Evolutionary conservation across 2,329 filamentous ascomycete genomes (phyloP), one percentile per base, ranked within the genome.

Genomic region (Cercospora sp.): DNA sequence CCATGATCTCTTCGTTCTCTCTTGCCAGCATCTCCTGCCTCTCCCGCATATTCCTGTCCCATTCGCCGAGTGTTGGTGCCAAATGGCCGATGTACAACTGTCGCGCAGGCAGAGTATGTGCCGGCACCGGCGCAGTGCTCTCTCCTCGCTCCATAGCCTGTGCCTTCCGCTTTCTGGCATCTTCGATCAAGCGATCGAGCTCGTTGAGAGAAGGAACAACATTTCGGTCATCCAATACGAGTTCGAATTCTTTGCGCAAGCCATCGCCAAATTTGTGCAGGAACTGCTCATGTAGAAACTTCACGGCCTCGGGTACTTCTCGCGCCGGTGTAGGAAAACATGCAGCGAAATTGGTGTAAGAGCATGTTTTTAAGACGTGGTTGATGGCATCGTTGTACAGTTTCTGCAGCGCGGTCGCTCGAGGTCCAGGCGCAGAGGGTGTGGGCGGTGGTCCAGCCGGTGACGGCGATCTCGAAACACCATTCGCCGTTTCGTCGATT

Each of bases 271-370:
- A 76, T 72, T 87, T 84, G 61, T 83, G 82, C 51, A 86, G 85
- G 70, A 90, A 82, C 70, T 89, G 86, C 64, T 83, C 80, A 79
- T 87, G 86, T 23, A 90, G 80, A 3, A 82, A 81, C 72, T 87
- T 84, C 66, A 90, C 74, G 51, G 83, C 83, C 28, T 83, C 84
- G 1, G 86, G 84, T 10, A 86, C 86, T 72, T 88, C 81, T 72
- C 82, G 80, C 18, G 87, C 85, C 1, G 87, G 84, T 0, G 88
- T 90, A 0, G 88, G 87, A 71, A 90, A 90, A 73, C 88, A 90
- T 26, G 86, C 80, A 0, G 86, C 83, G 75, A 90, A 90, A 72
- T 89, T 89, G 60, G 81, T 80, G 75, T 88, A 86, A 9, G 83
- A 87, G 77, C 87, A 88, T 62, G 87, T 86, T 69, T 85, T 84